phyloP scores from a whole-genome alignment of 805 yeast genomes.

The Candida nitratophila region DNA sequence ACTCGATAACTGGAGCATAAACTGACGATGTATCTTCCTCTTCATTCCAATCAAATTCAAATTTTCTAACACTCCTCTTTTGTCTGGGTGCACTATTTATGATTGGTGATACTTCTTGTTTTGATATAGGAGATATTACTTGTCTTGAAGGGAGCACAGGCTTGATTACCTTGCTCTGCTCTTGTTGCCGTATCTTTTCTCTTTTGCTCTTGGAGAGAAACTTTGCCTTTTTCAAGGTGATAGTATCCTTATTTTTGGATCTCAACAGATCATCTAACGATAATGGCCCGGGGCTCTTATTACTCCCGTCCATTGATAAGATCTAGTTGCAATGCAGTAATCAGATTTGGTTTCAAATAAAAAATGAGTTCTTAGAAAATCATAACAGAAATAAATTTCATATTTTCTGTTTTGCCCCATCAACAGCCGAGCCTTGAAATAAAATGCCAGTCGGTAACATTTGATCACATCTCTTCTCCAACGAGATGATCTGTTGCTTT shows the following conservation, averaged over 20 bases:
- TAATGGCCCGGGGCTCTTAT: conserved; percentile 21
- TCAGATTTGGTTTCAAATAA: too few species aligned
- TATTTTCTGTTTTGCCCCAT: background rate
- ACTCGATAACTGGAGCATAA: conserved; percentile 33
- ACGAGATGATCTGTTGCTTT: background rate
- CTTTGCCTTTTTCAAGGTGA: conserved; percentile 7
- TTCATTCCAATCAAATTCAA: conserved; percentile 63
- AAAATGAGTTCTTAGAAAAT: too few species aligned
- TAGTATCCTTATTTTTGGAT: conserved; percentile 10
- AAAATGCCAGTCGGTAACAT: too few species aligned
- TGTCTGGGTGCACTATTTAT: conserved; percentile 4
- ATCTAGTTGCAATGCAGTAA: too few species aligned
- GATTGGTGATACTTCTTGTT: too few species aligned
- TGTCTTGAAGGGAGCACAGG: conserved; percentile 4
- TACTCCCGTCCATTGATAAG: too few species aligned
- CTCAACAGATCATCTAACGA: conserved; percentile 30
- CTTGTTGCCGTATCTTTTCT: conserved; percentile 21
- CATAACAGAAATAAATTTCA: too few species aligned
- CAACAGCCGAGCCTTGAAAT: background rate
- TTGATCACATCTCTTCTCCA: too few species aligned
- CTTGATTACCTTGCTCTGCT: conserved; percentile 5
- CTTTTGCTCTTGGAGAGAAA: conserved; percentile 44
- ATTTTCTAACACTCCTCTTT: conserved; percentile 26
- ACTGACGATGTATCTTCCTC: conserved; percentile 56
- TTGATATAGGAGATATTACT: too few species aligned